phyloP scores from a whole-genome alignment of 345 rosid species.

The Pseudoturritis turrita region DNA sequence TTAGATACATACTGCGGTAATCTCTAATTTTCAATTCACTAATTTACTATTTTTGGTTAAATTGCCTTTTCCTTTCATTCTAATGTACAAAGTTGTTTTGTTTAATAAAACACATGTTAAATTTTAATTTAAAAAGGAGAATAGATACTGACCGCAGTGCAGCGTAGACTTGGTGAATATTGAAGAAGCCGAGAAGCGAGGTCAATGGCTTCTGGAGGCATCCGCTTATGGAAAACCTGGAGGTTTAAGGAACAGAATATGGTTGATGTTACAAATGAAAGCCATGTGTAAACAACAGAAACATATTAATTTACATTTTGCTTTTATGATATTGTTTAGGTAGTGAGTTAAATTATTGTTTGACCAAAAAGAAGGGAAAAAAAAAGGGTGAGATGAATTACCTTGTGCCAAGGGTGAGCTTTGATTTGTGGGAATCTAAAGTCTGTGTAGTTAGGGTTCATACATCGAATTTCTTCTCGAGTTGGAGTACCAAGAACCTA shows the following conservation, averaged over 20 bases:
- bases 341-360: neutral
- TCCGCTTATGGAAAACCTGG: constrained; percentile 70
- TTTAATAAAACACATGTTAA: neutral
- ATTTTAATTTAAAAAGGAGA: neutral
- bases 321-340: neutral
- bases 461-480: constrained; percentile 81
- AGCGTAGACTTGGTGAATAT: constrained; percentile 78
- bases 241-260: constrained; percentile 6
- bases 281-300: neutral
- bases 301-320: neutral
- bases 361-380: neutral
- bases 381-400: constrained; percentile 12
- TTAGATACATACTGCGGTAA: neutral
- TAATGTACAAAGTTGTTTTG: neutral
- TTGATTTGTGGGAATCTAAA: constrained; percentile 75
- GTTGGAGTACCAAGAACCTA: constrained; percentile 91
- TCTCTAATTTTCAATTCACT: neutral
- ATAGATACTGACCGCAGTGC: constrained; percentile 58
- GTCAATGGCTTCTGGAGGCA: constrained; percentile 91
- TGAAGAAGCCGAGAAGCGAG: constrained; percentile 77
- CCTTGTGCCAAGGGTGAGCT: constrained; percentile 94
- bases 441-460: constrained; percentile 80
- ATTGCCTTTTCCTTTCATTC: neutral
- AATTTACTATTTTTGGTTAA: neutral
- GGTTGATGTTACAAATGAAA: neutral